Evolutionary conservation across 371 early-diverging fungal genomes (phyloP).

Genomic region (Rhizopus delemar): DNA sequence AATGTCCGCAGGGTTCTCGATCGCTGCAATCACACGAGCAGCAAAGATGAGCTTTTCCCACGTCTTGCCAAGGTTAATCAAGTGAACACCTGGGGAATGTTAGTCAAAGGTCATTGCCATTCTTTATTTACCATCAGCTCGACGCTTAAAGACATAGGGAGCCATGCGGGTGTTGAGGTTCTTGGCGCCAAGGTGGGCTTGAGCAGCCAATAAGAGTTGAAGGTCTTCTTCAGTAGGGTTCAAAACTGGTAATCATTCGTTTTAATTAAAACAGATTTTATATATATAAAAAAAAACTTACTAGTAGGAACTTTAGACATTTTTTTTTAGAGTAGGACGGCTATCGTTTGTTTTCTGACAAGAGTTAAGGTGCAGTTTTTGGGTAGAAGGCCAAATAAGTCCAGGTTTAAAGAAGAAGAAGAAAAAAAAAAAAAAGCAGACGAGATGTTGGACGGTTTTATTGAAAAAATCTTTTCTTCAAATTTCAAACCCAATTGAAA

Average conservation of each 20-base stretch:
- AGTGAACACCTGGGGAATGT: constrained; percentile 25
- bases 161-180: constrained; percentile 88
- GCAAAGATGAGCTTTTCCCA: constrained; percentile 99
- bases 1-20: constrained; percentile 96
- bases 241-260: constrained; percentile 31
- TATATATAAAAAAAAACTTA: constrained; percentile 7
- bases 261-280: neutral
- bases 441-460: neutral
- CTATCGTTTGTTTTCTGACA: constrained; percentile 32
- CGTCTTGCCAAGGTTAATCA: constrained; percentile 98
- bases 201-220: constrained; percentile 89
- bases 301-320: constrained; percentile 34
- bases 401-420: constrained; percentile 23
- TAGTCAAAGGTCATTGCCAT: neutral
- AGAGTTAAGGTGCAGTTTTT: constrained; percentile 33
- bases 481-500: constrained; percentile 3
- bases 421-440: neutral
- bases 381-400: constrained; percentile 28
- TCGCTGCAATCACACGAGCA: constrained; percentile 94
- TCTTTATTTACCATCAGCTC: constrained; percentile 74
- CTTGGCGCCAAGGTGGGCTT: constrained; percentile 88
- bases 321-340: constrained; percentile 24
- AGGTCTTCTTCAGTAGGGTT: constrained; percentile 87
- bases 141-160: constrained; percentile 92
- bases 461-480: constrained; percentile 6